Conservation (phyloP, 352 stramenopile genomes). For the Peronospora belbahrii region DNA sequence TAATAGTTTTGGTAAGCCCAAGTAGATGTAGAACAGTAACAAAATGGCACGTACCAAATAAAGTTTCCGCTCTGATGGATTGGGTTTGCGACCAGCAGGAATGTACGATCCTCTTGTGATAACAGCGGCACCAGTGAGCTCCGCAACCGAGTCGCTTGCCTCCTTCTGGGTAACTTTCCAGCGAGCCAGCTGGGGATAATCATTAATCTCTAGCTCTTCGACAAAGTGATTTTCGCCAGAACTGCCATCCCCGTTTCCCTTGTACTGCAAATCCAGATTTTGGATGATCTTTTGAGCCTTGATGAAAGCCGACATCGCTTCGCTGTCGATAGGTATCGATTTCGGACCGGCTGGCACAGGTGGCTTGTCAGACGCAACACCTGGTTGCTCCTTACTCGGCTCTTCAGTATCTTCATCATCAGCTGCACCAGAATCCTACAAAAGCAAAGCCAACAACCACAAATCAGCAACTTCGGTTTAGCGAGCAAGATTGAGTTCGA, state of each 20-base stretch:
- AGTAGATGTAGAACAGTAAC: neutral
- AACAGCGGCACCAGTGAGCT: constrained; percentile 84
- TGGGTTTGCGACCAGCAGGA: constrained; percentile 75
- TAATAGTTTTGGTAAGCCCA: neutral
- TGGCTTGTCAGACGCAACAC: constrained; percentile 13
- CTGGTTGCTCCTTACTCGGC: constrained; percentile 15
- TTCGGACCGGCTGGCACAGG: constrained; percentile 11
- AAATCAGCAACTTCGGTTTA: constrained; percentile 1
- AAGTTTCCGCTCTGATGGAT: constrained; percentile 79
- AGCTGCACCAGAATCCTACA: constrained; percentile 37
- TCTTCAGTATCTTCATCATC: constrained; percentile 58
- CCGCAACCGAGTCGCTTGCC: constrained; percentile 73
- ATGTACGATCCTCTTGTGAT: constrained; percentile 87
- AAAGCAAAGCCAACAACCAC: constrained; percentile 1
- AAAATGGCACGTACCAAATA: constrained; percentile 63
- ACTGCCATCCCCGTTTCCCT: constrained; percentile 36
- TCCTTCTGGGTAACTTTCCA: constrained; percentile 87
- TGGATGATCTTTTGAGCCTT: constrained; percentile 83
- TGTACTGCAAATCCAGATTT: constrained; percentile 75
- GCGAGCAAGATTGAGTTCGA: neutral
- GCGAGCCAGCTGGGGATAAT: constrained; percentile 88
- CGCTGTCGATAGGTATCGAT: constrained; percentile 34
- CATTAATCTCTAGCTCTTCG: constrained; percentile 92
- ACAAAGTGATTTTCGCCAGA: constrained; percentile 62
- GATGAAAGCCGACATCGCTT: constrained; percentile 64